phyloP scores from a whole-genome alignment of 768 basidiomycete genomes.

The Termitomyces sp. region DNA sequence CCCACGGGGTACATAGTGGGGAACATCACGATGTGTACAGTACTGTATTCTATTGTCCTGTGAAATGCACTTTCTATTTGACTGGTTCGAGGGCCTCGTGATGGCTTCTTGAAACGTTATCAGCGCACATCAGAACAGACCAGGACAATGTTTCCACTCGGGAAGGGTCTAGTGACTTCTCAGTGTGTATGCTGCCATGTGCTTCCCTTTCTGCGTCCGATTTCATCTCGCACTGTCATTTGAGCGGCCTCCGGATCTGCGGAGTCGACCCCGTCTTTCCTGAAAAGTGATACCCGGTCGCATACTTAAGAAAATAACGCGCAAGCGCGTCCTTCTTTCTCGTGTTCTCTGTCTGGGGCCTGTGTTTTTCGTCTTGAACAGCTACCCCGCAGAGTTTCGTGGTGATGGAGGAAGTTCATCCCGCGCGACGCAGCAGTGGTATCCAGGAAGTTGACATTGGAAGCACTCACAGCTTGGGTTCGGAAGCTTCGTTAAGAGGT shows the following conservation, averaged over 20 bases:
- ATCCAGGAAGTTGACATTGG: conserved; percentile 26
- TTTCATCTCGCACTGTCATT: conserved; percentile 15
- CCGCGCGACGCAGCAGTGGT: conserved; percentile 33
- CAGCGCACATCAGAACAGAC: background rate
- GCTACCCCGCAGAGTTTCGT: conserved; percentile 12
- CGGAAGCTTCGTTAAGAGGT: conserved; percentile 34
- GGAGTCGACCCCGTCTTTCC: conserved; percentile 7
- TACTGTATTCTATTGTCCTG: background rate
- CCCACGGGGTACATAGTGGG: background rate
- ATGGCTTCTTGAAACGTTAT: background rate
- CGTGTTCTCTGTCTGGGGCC: conserved; percentile 13
- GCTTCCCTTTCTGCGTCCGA: conserved; percentile 22
- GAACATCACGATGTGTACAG: background rate
- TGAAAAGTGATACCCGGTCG: conserved; percentile 2
- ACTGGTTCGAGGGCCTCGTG: background rate
- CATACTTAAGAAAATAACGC: conserved; percentile 12
- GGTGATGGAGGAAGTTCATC: conserved; percentile 31
- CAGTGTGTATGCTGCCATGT: conserved; percentile 20
- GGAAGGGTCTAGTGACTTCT: conserved; percentile 17
- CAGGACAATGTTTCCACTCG: background rate
- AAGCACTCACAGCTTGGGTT: conserved; percentile 27
- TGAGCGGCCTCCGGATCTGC: conserved; percentile 9
- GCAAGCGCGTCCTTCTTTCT: conserved; percentile 5
- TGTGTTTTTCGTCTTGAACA: conserved; percentile 8
- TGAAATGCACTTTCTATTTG: background rate